Conservation (phyloP, 192 early-diverging fungal genomes). For the Allomyces arbusculus region DNA sequence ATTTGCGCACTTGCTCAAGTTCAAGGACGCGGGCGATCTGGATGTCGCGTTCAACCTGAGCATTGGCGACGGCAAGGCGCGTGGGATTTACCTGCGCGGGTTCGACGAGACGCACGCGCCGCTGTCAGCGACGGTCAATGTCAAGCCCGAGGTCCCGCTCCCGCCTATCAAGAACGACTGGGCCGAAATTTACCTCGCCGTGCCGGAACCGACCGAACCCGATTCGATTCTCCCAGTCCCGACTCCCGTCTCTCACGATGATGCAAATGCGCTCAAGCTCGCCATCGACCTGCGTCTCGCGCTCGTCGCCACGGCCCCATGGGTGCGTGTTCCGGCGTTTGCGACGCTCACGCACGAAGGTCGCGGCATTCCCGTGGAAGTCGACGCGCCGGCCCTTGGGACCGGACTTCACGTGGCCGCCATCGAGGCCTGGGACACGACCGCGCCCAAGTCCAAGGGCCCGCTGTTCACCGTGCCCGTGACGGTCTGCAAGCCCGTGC, state of each 20-base stretch:
- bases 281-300: slow-evolving; percentile 59
- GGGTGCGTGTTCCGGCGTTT: slow-evolving; percentile 58
- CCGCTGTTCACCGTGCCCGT: slow-evolving; percentile 73
- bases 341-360: slow-evolving; percentile 45
- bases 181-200: too few relatives aligned
- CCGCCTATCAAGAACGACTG: too few relatives aligned
- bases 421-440: too few relatives aligned
- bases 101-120: slow-evolving; percentile 41
- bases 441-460: slow-evolving; percentile 16
- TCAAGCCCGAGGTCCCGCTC: too few relatives aligned
- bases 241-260: too few relatives aligned
- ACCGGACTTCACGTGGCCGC: too few relatives aligned
- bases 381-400: too few relatives aligned
- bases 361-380: too few relatives aligned
- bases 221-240: too few relatives aligned
- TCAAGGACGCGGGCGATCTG: slow-evolving; percentile 27
- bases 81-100: slow-evolving; percentile 77
- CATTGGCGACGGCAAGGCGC: slow-evolving; percentile 9
- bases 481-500: slow-evolving; percentile 73
- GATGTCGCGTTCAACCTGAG: slow-evolving; percentile 46
- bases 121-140: slow-evolving; percentile 26
- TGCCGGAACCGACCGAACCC: neutral
- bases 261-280: slow-evolving; percentile 31
- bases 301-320: slow-evolving; percentile 41
- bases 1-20: slow-evolving; percentile 53